Evolutionary conservation across 108 stramenopile genomes (phyloP).

Genomic region (Fragilaria radians): DNA sequence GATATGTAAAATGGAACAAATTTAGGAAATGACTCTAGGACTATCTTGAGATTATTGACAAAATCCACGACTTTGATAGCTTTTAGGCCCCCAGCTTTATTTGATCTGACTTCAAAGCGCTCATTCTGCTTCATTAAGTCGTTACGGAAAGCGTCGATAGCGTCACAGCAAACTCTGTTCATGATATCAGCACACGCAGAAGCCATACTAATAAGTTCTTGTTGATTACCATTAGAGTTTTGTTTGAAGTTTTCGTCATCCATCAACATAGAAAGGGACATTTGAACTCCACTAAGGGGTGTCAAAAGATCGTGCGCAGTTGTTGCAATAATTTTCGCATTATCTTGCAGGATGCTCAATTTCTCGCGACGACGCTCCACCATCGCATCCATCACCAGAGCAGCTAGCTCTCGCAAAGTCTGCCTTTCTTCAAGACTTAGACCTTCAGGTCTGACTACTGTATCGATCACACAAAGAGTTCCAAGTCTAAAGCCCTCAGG

Average conservation of each 20-base stretch:
- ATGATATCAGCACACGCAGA: slow-evolving; percentile 32
- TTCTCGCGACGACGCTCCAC: slow-evolving; percentile 22
- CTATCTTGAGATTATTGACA: neutral
- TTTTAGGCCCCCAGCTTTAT: neutral
- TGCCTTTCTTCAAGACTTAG: slow-evolving; percentile 49
- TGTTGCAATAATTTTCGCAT: slow-evolving; percentile 20
- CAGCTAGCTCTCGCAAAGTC: slow-evolving; percentile 54
- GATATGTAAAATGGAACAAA: neutral
- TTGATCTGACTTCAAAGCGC: neutral
- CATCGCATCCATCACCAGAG: slow-evolving; percentile 34
- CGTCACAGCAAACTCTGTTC: slow-evolving; percentile 31
- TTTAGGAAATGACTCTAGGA: neutral
- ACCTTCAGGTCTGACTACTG: slow-evolving; percentile 42
- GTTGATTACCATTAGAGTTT: slow-evolving; percentile 20
- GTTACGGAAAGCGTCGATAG: slow-evolving; percentile 31
- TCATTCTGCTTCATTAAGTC: neutral
- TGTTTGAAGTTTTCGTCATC: slow-evolving; percentile 18
- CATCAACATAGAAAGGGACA: slow-evolving; percentile 34
- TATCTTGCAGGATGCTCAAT: neutral
- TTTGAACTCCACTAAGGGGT: slow-evolving; percentile 39
- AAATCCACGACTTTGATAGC: neutral
- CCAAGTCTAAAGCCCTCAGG: slow-evolving; percentile 60
- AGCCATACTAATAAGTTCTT: slow-evolving; percentile 26
- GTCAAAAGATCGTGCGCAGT: slow-evolving; percentile 59
- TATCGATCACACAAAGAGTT: slow-evolving; percentile 75